phyloP scores from a whole-genome alignment of 768 basidiomycete species.

The Mycena rosella region DNA sequence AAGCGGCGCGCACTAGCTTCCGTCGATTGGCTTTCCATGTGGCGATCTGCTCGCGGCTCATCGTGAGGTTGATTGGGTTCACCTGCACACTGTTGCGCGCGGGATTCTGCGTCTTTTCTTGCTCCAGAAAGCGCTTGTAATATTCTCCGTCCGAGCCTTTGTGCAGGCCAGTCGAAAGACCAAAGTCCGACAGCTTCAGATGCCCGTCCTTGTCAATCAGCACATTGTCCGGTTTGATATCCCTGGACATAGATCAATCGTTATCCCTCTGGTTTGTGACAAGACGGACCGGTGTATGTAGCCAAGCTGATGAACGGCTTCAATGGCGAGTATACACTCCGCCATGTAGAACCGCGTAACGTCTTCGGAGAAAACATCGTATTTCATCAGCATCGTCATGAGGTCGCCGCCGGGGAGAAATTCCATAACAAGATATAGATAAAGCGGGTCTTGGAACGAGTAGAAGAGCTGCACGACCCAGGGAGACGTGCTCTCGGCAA shows the following conservation, averaged over 20 bases:
- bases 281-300: constrained; percentile 93
- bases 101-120: constrained; percentile 71
- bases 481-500: constrained; percentile 95
- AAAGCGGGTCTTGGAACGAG: constrained; percentile 96
- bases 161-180: constrained; percentile 97
- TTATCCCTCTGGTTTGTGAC: not conserved
- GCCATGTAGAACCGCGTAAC: constrained; percentile 99
- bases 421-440: constrained; percentile 97
- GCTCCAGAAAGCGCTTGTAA: constrained; percentile 92
- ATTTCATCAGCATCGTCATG: constrained; percentile 99
- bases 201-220: constrained; percentile 98
- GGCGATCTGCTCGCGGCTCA: constrained; percentile 96
- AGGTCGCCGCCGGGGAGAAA: constrained; percentile 92
- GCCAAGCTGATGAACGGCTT: constrained; percentile 98
- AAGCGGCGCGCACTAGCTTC: too few species aligned
- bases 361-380: constrained; percentile 98
- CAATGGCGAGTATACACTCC: constrained; percentile 97
- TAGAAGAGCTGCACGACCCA: constrained; percentile 99
- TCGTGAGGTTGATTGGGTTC: constrained; percentile 96
- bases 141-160: constrained; percentile 95
- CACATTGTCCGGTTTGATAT: constrained; percentile 99
- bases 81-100: constrained; percentile 97
- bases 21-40: constrained; percentile 99
- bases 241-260: constrained; percentile 60
- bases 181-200: constrained; percentile 98